Conservation (phyloP, 148 eudicot genomes). For the Fagopyrum tataricum region DNA sequence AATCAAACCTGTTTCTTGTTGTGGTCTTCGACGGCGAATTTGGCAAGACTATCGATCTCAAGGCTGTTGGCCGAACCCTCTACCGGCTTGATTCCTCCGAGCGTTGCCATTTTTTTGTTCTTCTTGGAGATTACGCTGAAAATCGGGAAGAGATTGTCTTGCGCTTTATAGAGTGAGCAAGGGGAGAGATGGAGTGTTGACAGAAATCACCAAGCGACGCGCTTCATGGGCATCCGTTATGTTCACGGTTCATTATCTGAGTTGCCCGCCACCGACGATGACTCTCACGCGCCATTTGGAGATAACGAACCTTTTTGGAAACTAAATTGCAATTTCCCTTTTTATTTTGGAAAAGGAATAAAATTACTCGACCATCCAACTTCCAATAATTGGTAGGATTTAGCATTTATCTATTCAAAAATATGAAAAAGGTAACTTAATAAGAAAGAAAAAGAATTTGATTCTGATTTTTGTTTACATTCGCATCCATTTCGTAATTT, state of each 20-base stretch:
- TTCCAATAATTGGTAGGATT: too few relatives aligned
- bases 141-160: not conserved
- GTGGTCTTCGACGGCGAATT: constrained; percentile 37
- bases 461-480: not conserved
- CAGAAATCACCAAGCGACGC: not conserved
- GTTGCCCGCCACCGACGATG: not conserved
- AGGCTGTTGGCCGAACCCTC: constrained; percentile 37
- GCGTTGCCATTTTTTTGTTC: constrained; percentile 19
- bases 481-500: not conserved
- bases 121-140: not conserved
- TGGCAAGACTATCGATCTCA: constrained; percentile 31
- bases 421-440: not conserved
- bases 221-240: not conserved
- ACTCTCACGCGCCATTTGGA: not conserved
- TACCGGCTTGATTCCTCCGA: constrained; percentile 24
- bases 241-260: not conserved
- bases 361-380: too few relatives aligned
- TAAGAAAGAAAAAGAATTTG: not conserved
- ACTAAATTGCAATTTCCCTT: not conserved
- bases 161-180: not conserved
- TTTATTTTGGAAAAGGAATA: too few relatives aligned
- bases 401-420: too few relatives aligned
- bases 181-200: not conserved
- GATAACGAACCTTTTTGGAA: not conserved
- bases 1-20: constrained; percentile 29